These are phyloP conservation scores for Talaromyces amestolkiae DNA, from an alignment of 2,329 filamentous ascomycete genomes.

Conservation along the genomic window DNA sequence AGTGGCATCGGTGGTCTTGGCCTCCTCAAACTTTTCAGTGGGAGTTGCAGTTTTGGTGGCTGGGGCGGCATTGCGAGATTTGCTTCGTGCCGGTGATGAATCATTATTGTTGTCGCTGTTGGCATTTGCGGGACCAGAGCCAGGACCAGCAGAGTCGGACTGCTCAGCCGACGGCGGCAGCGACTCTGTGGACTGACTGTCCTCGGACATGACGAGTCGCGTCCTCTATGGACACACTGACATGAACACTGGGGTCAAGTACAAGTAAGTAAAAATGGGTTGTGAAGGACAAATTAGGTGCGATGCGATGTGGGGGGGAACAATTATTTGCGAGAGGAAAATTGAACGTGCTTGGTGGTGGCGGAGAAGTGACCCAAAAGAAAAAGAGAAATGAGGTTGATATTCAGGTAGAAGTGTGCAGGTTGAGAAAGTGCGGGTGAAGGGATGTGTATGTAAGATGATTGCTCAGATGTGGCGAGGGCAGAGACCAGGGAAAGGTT, in stretches of 20 bases:
- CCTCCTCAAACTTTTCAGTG: not conserved
- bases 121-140: constrained; percentile 3
- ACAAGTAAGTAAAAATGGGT: constrained; percentile 18
- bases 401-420: not conserved
- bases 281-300: constrained; percentile 21
- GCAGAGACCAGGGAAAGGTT: constrained; percentile 19
- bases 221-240: constrained; percentile 24
- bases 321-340: not conserved
- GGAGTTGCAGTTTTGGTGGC: constrained; percentile 11
- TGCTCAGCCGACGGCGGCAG: constrained; percentile 30
- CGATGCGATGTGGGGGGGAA: not conserved
- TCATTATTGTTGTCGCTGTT: constrained; percentile 11
- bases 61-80: constrained; percentile 15
- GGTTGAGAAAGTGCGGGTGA: constrained; percentile 1
- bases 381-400: constrained; percentile 15
- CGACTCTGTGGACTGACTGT: constrained; percentile 30
- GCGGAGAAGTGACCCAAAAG: constrained; percentile 20
- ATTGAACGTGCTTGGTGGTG: not conserved
- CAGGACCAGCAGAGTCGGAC: constrained; percentile 25
- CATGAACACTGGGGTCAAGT: constrained; percentile 20
- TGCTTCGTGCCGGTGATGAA: constrained; percentile 35
- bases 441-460: not conserved
- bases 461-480: constrained; percentile 14
- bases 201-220: constrained; percentile 31
- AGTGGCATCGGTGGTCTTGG: constrained; percentile 18